phyloP scores from a whole-genome alignment of 1,284 basidiomycete species.

The Trametes sp. region DNA sequence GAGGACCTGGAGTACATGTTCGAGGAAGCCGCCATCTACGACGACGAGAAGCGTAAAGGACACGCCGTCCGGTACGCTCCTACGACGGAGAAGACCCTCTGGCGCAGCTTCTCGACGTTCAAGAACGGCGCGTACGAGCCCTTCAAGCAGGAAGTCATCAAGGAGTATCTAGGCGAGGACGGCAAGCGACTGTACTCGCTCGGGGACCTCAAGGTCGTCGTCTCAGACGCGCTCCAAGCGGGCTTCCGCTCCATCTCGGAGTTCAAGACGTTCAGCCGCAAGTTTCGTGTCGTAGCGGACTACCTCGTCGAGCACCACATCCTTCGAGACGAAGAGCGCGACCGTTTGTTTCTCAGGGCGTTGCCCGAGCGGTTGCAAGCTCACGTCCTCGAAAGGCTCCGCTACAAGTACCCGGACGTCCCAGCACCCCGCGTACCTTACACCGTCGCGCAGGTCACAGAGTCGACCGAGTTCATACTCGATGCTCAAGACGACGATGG shows the following conservation, averaged over 20 bases:
- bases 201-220: slow-evolving; percentile 9
- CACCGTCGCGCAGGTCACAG: slow-evolving; percentile 8
- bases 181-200: slow-evolving; percentile 2
- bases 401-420: slow-evolving; percentile 10
- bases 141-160: slow-evolving; percentile 13
- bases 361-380: neutral
- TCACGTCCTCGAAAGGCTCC: slow-evolving; percentile 2
- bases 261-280: slow-evolving; percentile 13
- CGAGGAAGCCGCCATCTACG: neutral
- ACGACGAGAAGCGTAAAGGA: slow-evolving; percentile 3
- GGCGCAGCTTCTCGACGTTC: neutral
- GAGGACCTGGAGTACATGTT: slow-evolving; percentile 18
- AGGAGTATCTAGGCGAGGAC: slow-evolving; percentile 16
- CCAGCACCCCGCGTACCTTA: slow-evolving; percentile 5
- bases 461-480: slow-evolving; percentile 11
- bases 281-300: slow-evolving; percentile 11
- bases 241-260: neutral
- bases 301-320: slow-evolving; percentile 10
- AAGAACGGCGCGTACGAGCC: neutral
- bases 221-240: neutral
- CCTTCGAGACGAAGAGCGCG: slow-evolving; percentile 11
- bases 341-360: slow-evolving; percentile 12
- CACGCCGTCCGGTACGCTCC: slow-evolving; percentile 14
- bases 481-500: slow-evolving; percentile 5
- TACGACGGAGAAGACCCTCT: neutral